phyloP scores from a whole-genome alignment of 2,329 filamentous ascomycete species.

The Curvularia sp. region DNA sequence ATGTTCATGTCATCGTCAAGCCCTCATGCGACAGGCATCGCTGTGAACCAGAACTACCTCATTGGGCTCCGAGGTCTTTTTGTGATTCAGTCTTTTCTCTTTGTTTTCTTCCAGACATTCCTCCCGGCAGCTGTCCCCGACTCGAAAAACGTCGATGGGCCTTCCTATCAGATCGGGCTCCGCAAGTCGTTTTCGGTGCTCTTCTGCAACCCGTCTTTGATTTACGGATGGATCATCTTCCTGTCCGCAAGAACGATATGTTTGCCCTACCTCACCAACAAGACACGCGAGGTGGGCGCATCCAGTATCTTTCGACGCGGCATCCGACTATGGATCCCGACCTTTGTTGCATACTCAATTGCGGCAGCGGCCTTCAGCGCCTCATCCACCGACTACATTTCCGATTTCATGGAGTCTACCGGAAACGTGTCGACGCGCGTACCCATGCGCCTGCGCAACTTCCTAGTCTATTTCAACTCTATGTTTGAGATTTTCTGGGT shows the following conservation, averaged over 20 bases:
- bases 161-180: conserved; percentile 52
- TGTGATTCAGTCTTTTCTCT: conserved; percentile 54
- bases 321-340: conserved; percentile 54
- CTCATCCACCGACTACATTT: conserved; percentile 43
- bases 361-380: conserved; percentile 48
- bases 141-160: conserved; percentile 48
- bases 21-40: conserved; percentile 16
- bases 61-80: conserved; percentile 56
- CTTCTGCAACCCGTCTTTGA: conserved; percentile 56
- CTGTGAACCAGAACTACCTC: conserved; percentile 48
- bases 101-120: conserved; percentile 57
- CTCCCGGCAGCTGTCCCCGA: conserved; percentile 52
- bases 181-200: conserved; percentile 56
- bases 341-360: conserved; percentile 53
- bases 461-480: conserved; percentile 56
- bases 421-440: conserved; percentile 50
- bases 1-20: conserved; percentile 22
- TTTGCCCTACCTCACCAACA: conserved; percentile 53
- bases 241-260: conserved; percentile 55
- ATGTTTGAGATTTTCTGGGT: conserved; percentile 59
- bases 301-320: conserved; percentile 54
- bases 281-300: conserved; percentile 47
- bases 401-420: conserved; percentile 49
- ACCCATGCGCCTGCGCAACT: conserved; percentile 48
- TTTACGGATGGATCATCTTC: conserved; percentile 57